Conservation (phyloP, 768 basidiomycete species). For the Tephrocybe sp. region DNA sequence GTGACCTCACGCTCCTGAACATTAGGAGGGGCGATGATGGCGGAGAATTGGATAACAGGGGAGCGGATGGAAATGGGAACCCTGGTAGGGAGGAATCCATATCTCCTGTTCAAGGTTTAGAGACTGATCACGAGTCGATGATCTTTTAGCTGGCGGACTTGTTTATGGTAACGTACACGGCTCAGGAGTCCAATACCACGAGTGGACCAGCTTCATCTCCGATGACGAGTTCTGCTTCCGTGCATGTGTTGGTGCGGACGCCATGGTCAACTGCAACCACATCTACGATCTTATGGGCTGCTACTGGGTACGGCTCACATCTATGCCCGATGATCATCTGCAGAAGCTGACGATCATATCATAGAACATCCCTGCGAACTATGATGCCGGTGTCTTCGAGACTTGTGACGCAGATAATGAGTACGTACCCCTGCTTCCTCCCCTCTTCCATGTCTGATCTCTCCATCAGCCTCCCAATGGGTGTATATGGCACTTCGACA, state of each 20-base stretch:
- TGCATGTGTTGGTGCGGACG: conserved; percentile 64
- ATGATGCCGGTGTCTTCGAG: conserved; percentile 58
- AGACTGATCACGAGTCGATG: not conserved
- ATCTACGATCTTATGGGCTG: conserved; percentile 73
- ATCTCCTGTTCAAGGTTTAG: not conserved
- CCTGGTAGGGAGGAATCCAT: conserved; percentile 28
- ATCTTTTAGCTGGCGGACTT: conserved; percentile 68
- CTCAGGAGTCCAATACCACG: conserved; percentile 52
- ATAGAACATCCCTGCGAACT: conserved; percentile 74
- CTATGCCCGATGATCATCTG: not conserved
- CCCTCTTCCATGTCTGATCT: not conserved
- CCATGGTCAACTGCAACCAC: conserved; percentile 67
- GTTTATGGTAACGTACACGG: conserved; percentile 66
- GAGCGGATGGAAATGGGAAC: conserved; percentile 60
- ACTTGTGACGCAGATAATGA: conserved; percentile 61
- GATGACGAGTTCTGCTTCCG: conserved; percentile 63
- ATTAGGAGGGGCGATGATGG: conserved; percentile 49
- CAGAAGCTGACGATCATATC: conserved; percentile 23
- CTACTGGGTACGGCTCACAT: conserved; percentile 35
- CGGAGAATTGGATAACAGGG: conserved; percentile 75
- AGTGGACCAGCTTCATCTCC: conserved; percentile 87
- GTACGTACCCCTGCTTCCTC: conserved; percentile 22
- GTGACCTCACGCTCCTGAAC: conserved; percentile 70
- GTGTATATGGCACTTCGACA: conserved; percentile 70
- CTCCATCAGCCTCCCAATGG: conserved; percentile 49